Conservation (phyloP, 2,329 filamentous ascomycete genomes). For the Emergomyces orientalis region DNA sequence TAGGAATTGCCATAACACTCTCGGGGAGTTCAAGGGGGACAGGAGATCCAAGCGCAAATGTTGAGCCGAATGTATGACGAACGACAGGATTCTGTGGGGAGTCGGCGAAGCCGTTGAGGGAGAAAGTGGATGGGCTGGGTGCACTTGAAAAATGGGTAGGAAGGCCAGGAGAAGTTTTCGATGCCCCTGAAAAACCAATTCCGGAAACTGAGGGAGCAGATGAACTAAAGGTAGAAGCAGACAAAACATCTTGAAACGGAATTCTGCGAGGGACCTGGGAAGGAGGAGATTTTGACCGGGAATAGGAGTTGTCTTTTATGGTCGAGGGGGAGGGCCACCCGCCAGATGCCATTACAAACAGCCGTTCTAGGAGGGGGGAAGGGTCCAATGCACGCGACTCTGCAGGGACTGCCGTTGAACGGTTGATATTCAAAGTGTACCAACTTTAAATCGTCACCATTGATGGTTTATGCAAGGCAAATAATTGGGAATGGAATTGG, state of each 20-base stretch:
- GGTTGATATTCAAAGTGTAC: background rate
- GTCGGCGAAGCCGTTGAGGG: slow-evolving; percentile 28
- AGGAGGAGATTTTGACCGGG: slow-evolving; percentile 30
- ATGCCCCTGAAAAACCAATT: slow-evolving; percentile 19
- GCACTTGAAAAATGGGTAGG: slow-evolving; percentile 10
- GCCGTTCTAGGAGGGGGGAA: background rate
- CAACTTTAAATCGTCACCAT: background rate
- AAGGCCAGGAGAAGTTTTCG: slow-evolving; percentile 6
- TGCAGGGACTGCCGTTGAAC: background rate
- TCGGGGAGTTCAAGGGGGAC: slow-evolving; percentile 63
- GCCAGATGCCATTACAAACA: slow-evolving; percentile 31
- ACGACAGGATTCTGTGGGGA: slow-evolving; percentile 22
- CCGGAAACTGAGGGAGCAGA: slow-evolving; percentile 24
- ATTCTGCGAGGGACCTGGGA: slow-evolving; percentile 24
- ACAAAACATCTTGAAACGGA: slow-evolving; percentile 30
- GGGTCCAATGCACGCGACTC: background rate
- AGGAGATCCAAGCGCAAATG: slow-evolving; percentile 27
- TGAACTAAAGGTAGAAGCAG: slow-evolving; percentile 23
- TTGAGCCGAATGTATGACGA: slow-evolving; percentile 16
- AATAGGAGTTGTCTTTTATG: slow-evolving; percentile 30
- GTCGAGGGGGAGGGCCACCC: slow-evolving; percentile 22
- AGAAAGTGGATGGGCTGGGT: slow-evolving; percentile 21
- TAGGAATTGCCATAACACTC: slow-evolving; percentile 47
- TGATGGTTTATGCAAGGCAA: background rate
- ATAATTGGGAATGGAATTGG: background rate